Percentiles rank a stretch among this genome's conserved stretches.
Evolutionary conservation across 768 basidiomycete genomes (phyloP).

Genomic region (Cystoderma amianthinum): DNA sequence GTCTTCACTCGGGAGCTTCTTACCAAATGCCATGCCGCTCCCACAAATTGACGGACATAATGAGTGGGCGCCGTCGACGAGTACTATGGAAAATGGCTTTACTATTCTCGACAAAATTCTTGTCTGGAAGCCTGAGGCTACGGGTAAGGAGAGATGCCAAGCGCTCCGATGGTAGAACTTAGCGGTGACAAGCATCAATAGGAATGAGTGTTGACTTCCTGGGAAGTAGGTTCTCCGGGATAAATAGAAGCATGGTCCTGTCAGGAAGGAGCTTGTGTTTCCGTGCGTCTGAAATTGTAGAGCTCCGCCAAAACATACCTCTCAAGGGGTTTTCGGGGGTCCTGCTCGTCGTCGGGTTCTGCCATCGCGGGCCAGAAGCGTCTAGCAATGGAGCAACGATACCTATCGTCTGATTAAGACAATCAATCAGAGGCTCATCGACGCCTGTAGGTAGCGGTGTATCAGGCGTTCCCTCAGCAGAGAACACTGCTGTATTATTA

Average conservation of each 20-base stretch:
- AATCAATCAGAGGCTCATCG: neutral
- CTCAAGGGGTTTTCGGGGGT: neutral
- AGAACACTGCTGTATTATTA: neutral
- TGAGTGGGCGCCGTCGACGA: neutral
- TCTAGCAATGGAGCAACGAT: neutral
- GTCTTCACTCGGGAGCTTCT: too few relatives aligned
- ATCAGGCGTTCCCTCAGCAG: neutral
- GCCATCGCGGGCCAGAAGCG: neutral
- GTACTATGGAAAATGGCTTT: too few relatives aligned
- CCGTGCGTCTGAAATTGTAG: too few relatives aligned
- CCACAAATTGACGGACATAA: neutral
- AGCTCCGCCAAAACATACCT: neutral
- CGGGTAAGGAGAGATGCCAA: too few relatives aligned
- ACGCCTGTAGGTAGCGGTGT: neutral
- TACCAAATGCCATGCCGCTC: neutral
- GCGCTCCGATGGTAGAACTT: neutral
- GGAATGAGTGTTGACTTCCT: too few relatives aligned
- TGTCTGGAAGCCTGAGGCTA: neutral
- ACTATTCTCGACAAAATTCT: too few relatives aligned
- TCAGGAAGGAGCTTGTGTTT: neutral
- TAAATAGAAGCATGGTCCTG: too few relatives aligned
- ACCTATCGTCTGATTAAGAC: neutral
- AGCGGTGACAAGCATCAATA: neutral
- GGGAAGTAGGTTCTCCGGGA: neutral
- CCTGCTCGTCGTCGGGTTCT: neutral